Conservation (phyloP, 2,329 filamentous ascomycete species). For the Verticillium tricorpus region DNA sequence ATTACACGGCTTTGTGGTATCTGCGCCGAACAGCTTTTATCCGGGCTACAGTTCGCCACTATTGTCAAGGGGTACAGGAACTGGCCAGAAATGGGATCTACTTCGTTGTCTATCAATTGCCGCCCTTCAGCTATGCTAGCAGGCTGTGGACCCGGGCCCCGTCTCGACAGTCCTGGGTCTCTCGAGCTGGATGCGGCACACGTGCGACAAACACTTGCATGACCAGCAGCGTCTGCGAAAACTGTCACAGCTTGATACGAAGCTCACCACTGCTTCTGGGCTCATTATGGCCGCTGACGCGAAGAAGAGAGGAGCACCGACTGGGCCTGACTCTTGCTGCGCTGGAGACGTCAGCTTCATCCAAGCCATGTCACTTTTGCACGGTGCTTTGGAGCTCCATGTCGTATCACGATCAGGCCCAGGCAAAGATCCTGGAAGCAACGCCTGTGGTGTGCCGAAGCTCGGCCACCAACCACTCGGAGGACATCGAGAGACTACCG, state of each 20-base stretch:
- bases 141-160: neutral
- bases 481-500: neutral
- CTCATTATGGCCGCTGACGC: neutral
- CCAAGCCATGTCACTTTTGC: neutral
- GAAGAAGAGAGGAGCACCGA: neutral
- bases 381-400: neutral
- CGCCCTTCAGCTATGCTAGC: neutral
- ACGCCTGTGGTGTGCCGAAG: neutral
- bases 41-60: neutral
- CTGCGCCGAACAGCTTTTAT: neutral
- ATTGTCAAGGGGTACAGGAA: neutral
- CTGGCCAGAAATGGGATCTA: neutral
- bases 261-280: neutral
- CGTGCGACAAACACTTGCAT: neutral
- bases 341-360: neutral
- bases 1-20: neutral
- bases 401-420: neutral
- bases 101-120: neutral
- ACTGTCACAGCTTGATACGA: neutral
- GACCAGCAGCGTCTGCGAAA: neutral
- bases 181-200: neutral
- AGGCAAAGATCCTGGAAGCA: neutral
- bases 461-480: neutral
- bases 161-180: neutral
- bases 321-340: neutral